Percentiles rank a stretch among this genome's conserved stretches.
Conservation (phyloP, 768 basidiomycete species). For the Leccinum pellstonianum region DNA sequence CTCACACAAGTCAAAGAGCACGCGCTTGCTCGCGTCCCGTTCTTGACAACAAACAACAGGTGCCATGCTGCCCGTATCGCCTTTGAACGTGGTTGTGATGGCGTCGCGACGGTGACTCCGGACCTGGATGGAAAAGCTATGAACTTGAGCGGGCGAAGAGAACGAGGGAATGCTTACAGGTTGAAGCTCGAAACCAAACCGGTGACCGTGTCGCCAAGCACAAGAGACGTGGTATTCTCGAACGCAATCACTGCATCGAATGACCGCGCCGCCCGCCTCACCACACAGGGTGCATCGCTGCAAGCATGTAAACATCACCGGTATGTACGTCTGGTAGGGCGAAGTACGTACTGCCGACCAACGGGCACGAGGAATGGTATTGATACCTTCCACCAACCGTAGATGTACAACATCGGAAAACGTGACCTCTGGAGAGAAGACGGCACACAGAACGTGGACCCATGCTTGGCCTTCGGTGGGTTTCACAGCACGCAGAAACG, state of each 20-base stretch:
- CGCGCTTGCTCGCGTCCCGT: constrained; percentile 62
- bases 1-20: constrained; percentile 83
- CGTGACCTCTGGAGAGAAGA: constrained; percentile 81
- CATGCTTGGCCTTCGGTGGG: constrained; percentile 93
- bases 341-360: constrained; percentile 66
- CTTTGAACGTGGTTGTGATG: constrained; percentile 69
- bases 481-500: constrained; percentile 75
- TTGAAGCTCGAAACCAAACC: constrained; percentile 91
- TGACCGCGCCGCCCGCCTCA: constrained; percentile 69
- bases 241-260: constrained; percentile 81
- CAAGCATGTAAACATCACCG: constrained; percentile 11
- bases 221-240: constrained; percentile 86
- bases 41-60: constrained; percentile 77
- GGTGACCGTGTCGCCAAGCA: constrained; percentile 81
- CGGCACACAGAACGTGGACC: constrained; percentile 88
- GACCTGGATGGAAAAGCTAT: constrained; percentile 44
- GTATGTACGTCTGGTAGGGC: not conserved
- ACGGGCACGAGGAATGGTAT: constrained; percentile 63
- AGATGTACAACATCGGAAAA: constrained; percentile 76
- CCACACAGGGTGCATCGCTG: constrained; percentile 80
- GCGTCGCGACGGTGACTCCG: constrained; percentile 75
- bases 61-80: constrained; percentile 75
- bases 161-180: constrained; percentile 47
- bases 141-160: not conserved
- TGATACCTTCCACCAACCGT: constrained; percentile 83